Evolutionary conservation across 1,284 basidiomycete species (phyloP), one percentile per base, ranked within the genome.

Genomic region (Austroboletus novae-zelandiae): DNA sequence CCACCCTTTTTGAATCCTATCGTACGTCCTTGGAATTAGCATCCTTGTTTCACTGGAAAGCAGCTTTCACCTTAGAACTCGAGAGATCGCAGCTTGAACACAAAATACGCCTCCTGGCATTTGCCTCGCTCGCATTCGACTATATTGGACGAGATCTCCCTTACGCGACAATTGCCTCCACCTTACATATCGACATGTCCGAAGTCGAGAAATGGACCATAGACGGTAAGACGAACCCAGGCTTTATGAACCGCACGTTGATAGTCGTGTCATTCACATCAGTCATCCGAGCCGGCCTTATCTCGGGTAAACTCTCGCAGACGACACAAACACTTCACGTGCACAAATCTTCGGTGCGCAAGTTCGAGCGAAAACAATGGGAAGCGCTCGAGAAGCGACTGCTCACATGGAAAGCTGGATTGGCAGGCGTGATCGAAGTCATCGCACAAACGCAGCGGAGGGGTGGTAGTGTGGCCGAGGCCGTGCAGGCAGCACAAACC

Each of bases 141-240:
- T 81, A 90, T 57, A 76, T 92, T 43, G 88, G 91, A 18, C 81
- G 84, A 48, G 83, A 89, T 60, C 73, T 97, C 14, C 69, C 84
- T 0, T 97, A 97, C 69, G 66, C 81, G 17, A 80, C 81, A 59
- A 81, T 96, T 47, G 85, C 89, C 2, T 72, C 81, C 13, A 77
- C 81, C 9, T 71, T 96, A 40, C 79, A 86, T 53, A 79, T 95
- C 11, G 79, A 85, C 35, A 61, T 72, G 23, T 73, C 77, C 29
- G 78, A 92, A 52, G 91, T 97, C 27, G 94, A 97, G 68, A 84
- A 82, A 62, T 96, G 91, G 92, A 86, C 89, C 45, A 96, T 96
- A 61, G 93, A 96, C 69, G 89, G 93, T 94, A 52, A 53, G 43
- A 25, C 41, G 42, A 45, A 49, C 44, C 10, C 27, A 34, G 43